These are phyloP conservation scores for Fragaria ananassa DNA, from an alignment of 306 rosid genomes.

Conservation along the genomic window DNA sequence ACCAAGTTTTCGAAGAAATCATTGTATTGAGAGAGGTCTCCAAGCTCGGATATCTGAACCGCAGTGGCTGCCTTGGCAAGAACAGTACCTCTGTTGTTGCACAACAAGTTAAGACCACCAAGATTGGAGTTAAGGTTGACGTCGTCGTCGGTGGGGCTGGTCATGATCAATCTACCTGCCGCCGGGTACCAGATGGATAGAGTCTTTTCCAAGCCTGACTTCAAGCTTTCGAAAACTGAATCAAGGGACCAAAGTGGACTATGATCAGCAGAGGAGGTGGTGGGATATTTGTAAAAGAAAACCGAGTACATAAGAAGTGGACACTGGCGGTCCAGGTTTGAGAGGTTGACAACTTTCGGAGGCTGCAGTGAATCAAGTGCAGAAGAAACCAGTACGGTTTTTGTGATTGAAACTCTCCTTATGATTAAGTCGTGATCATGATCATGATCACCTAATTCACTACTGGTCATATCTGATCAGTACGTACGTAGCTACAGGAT, in stretches of 20 bases:
- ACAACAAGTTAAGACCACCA: conserved; percentile 40
- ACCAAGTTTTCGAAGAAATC: conserved; percentile 59
- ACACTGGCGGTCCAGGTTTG: conserved; percentile 80
- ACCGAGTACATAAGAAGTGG: conserved; percentile 62
- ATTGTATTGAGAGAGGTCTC: conserved; percentile 60
- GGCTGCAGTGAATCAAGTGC: conserved; percentile 33
- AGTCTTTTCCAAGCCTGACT: conserved; percentile 63
- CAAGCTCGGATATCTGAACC: conserved; percentile 46
- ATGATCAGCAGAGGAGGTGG: background rate
- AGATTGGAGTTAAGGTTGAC: background rate
- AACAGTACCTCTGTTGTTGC: conserved; percentile 66
- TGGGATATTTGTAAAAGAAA: conserved; percentile 44
- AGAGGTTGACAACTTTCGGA: conserved; percentile 45
- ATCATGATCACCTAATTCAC: background rate
- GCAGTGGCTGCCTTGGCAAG: conserved; percentile 45
- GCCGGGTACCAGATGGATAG: conserved; percentile 59
- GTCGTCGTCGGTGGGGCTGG: conserved; percentile 2
- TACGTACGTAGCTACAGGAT: background rate
- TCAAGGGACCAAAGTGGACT: conserved; percentile 25
- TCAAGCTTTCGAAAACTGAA: conserved; percentile 48
- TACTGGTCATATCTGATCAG: background rate
- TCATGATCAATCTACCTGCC: conserved; percentile 52
- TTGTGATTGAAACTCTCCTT: conserved; percentile 44
- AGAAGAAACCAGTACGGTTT: conserved; percentile 47
- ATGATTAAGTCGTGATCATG: conserved; percentile 25